Base-by-base conservation (phyloP, 495 filamentous ascomycete genomes). In the Aspergillus ellipticus region DNA sequence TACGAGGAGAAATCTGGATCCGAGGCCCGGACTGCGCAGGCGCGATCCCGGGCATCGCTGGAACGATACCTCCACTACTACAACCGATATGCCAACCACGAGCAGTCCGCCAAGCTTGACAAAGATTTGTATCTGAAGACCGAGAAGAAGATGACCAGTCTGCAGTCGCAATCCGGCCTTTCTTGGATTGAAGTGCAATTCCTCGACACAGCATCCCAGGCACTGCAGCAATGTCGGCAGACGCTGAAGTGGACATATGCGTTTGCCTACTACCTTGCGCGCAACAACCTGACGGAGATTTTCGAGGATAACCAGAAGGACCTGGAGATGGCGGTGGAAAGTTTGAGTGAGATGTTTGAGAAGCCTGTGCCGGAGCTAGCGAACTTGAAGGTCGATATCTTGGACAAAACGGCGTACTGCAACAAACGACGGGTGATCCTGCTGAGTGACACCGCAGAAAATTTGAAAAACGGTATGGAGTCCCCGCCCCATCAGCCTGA, bases 101-200 rank as follows among this genome's bases (percentile, higher is more conserved):
- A 97, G 70, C 95, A 97, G 70, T 96, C 91, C 11, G 94, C 94
- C 10, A 93, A 93, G 54, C 85, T 98, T 9, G 94, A 98, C 67
- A 96, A 96, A 73, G 94, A 98, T 67, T 85, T 98, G 35, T 96
- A 88, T 62, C 70, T 88, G 52, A 98, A 97, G 81, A 96, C 94
- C 10, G 92, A 98, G 74, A 96, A 92, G 80, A 98, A 97, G 79
- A 97, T 98, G 94, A 90, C 89, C 24, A 88, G 90, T 63, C 81
- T 98, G 11, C 95, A 97, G 73, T 89, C 86, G 43, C 83, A 89
- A 29, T 96, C 93, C 0, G 90, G 90, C 55, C 91, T 98, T 83
- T 96, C 91, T 0, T 98, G 94, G 94, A 98, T 98, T 53, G 94
- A 98, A 66, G 94, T 98, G 15, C 94, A 98, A 65, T 98, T 97